Conservation (phyloP, 345 rosid genomes). For the Eutrema yunnanense region DNA sequence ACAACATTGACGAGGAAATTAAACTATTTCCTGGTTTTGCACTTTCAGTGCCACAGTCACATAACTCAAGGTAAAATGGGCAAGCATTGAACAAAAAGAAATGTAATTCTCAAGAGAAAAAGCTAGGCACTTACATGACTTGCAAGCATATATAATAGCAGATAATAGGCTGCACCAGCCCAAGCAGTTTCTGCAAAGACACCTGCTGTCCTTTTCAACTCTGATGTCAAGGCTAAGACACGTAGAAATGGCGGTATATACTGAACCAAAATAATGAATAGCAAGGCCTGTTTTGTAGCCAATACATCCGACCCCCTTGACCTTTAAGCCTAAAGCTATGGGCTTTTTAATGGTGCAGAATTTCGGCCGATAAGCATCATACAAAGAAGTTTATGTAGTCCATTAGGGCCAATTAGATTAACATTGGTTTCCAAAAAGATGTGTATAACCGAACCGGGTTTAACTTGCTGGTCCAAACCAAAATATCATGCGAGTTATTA, state of each 20-base stretch:
- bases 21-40: neutral
- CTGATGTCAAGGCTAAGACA: constrained; percentile 61
- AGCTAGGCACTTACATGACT: constrained; percentile 70
- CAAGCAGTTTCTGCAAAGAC: constrained; percentile 93
- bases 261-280: constrained; percentile 19
- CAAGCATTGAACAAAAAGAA: neutral
- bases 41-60: neutral
- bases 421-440: neutral
- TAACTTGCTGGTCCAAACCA: neutral
- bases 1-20: neutral
- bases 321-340: neutral
- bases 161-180: constrained; percentile 93
- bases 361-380: no score
- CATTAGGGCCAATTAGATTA: neutral
- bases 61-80: neutral
- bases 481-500: no score
- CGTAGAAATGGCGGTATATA: constrained; percentile 70
- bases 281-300: no score
- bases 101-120: neutral
- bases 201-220: constrained; percentile 86
- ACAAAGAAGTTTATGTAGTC: neutral
- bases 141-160: constrained; percentile 86
- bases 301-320: neutral
- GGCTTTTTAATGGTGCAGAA: constrained; percentile 7
- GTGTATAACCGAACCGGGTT: neutral